Conservation (phyloP, 2,329 filamentous ascomycete genomes). For the Zymoseptoria brevis region DNA sequence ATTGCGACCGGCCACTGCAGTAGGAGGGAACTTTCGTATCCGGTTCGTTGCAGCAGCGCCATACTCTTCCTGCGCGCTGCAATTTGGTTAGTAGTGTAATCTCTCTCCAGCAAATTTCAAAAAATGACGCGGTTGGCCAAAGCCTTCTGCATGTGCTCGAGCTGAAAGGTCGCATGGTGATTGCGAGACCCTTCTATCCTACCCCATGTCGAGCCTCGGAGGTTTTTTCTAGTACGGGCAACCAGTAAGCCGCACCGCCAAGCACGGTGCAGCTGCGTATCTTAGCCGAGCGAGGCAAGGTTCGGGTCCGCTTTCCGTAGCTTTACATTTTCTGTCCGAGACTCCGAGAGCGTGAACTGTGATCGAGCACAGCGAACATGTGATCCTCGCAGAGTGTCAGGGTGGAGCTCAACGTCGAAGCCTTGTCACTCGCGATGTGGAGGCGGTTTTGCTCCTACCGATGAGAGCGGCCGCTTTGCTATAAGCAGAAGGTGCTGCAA, state of each 20-base stretch:
- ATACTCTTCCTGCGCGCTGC: neutral
- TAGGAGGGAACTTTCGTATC: neutral
- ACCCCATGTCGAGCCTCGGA: neutral
- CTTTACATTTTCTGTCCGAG: neutral
- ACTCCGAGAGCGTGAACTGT: no score
- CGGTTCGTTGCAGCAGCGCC: neutral
- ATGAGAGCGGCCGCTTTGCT: neutral
- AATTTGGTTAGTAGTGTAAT: no score
- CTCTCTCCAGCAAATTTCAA: no score
- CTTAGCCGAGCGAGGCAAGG: neutral
- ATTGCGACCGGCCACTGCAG: neutral
- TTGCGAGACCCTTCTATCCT: neutral
- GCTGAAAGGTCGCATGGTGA: neutral
- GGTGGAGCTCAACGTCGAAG: no score
- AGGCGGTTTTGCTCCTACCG: neutral
- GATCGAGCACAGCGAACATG: no score
- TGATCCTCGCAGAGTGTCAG: no score
- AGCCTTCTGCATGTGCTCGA: neutral
- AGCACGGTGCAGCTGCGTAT: neutral
- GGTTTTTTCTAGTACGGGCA: neutral
- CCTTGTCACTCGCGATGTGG: no score
- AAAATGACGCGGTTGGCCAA: no score
- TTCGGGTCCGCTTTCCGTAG: neutral
- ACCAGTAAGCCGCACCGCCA: neutral
- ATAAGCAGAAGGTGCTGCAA: neutral